Evolutionary conservation across 176 grass and related monocot species (phyloP).

Genomic region (Alloteropsis semialata): DNA sequence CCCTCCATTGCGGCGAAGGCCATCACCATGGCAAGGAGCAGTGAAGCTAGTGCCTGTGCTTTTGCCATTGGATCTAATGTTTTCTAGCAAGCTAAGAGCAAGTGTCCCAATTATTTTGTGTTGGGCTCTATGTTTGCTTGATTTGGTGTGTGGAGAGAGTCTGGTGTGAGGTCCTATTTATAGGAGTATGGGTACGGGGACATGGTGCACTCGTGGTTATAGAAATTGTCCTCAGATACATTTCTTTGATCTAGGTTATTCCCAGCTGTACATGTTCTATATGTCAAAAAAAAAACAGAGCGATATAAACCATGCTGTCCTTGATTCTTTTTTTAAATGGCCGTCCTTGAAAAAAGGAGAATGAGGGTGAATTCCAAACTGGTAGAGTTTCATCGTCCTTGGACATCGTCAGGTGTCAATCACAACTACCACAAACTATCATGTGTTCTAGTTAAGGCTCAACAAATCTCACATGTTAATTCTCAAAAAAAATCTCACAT

Average conservation of each 20-base stretch:
- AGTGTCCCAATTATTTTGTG: background rate
- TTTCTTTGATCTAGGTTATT: background rate
- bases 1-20: background rate
- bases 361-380: too few species aligned
- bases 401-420: too few species aligned
- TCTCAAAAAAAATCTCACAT: too few species aligned
- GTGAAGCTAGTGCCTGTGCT: background rate
- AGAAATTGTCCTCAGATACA: background rate
- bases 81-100: background rate
- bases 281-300: background rate
- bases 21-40: background rate
- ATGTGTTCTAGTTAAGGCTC: too few species aligned
- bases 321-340: background rate
- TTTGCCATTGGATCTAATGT: slow-evolving; percentile 4
- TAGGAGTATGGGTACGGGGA: background rate
- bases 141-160: background rate
- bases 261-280: background rate
- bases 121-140: background rate
- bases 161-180: slow-evolving; percentile 23
- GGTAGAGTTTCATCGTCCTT: too few species aligned
- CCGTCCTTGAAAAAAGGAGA: too few species aligned
- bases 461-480: too few species aligned
- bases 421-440: too few species aligned
- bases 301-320: background rate
- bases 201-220: background rate